phyloP scores from a whole-genome alignment of 345 rosid genomes.

The Euphorbia tirucalli region DNA sequence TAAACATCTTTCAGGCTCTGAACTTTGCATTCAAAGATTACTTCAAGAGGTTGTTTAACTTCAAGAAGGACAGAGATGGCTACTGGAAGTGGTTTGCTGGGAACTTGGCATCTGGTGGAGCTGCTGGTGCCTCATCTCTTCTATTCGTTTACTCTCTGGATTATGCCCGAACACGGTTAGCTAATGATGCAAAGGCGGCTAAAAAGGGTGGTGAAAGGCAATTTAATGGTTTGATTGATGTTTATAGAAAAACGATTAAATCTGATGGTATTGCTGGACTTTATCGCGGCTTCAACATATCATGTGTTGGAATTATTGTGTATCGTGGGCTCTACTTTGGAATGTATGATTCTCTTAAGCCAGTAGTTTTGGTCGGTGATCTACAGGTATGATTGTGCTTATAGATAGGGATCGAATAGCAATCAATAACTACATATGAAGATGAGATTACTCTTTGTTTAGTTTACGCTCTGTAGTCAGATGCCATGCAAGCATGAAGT shows the following conservation, averaged over 20 bases:
- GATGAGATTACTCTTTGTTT: no score
- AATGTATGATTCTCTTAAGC: slow-evolving; percentile 34
- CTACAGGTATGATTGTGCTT: slow-evolving; percentile 22
- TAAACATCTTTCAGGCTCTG: slow-evolving; percentile 13
- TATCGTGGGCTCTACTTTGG: slow-evolving; percentile 36
- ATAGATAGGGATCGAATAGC: background rate
- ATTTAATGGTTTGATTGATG: slow-evolving; percentile 33
- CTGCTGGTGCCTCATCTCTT: slow-evolving; percentile 36
- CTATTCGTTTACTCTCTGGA: slow-evolving; percentile 32
- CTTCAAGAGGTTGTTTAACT: slow-evolving; percentile 35
- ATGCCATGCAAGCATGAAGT: background rate
- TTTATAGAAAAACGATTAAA: slow-evolving; percentile 25
- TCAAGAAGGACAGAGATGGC: slow-evolving; percentile 32
- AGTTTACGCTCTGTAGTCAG: no score
- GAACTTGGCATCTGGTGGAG: slow-evolving; percentile 33
- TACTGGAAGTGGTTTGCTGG: slow-evolving; percentile 37
- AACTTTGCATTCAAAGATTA: slow-evolving; percentile 38
- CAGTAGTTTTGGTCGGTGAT: slow-evolving; percentile 23
- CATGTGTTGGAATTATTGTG: slow-evolving; percentile 34
- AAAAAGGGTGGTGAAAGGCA: slow-evolving; percentile 32
- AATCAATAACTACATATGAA: no score
- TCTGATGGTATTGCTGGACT: slow-evolving; percentile 35
- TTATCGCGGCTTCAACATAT: slow-evolving; percentile 34
- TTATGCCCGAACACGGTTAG: slow-evolving; percentile 34
- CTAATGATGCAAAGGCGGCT: slow-evolving; percentile 34